Evolutionary conservation across 352 stramenopile species (phyloP), one percentile per base, ranked within the genome.

Genomic region (Pythium apleroticum): DNA sequence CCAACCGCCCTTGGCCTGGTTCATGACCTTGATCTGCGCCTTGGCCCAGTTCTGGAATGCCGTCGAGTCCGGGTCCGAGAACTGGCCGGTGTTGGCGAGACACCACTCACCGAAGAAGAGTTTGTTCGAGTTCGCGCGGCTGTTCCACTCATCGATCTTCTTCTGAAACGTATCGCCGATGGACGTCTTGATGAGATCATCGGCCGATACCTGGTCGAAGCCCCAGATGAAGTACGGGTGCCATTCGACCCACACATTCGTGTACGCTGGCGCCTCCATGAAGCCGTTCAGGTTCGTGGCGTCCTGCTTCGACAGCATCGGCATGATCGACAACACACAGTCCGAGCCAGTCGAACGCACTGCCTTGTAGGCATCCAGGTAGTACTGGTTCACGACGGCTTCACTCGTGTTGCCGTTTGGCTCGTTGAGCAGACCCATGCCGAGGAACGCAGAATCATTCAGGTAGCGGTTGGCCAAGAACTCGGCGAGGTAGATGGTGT

Each of bases 341-440:
- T 74, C 69, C 39, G 62, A 72, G 30, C 60, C 57, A 6, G 52
- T 66, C 3, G 68, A 30, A 25, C 72, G 68, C 48, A 76, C 68
- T 10, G 50, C 52, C 25, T 22, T 17, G 60, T 78, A 73, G 14
- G 72, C 68, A 41, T 76, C 64, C 52, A 59, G 20, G 56, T 76
- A 78, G 57, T 78, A 76, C 58, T 72, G 28, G 50, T 78, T 71
- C 30, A 78, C 43, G 19, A 65, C 50, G 8, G 52, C 37, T 27
- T 63, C 60, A 15, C 60, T 56, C 9, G 69, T 76, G 4, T 59
- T 20, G 30, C 65, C 65, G 33, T 56, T 67, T n/a, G 74, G 74
- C 48, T 81, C 74, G 43, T 81, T 81, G 5, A 81, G 57, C 15
- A 81, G 50, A 17, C 65, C 65, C n/a, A 81, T 71, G 10, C 74